Evolutionary conservation across 2,329 filamentous ascomycete species (phyloP).

Genomic region (Aspergillus clavatus): DNA sequence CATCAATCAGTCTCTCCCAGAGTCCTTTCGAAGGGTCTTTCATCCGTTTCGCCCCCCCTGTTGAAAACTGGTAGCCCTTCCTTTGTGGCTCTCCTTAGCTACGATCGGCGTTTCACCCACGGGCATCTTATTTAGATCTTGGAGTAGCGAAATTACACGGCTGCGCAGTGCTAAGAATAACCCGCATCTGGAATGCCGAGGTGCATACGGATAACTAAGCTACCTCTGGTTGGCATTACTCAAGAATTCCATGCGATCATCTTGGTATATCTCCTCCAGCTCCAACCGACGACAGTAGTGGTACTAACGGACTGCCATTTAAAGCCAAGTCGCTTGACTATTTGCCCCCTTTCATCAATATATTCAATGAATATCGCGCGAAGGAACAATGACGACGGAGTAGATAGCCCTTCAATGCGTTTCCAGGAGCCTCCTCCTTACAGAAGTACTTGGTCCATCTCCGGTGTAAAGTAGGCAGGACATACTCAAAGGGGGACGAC

Average conservation of each 20-base stretch:
- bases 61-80: slow-evolving; percentile 6
- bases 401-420: no score
- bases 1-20: not conserved
- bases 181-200: not conserved
- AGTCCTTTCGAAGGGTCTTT: not conserved
- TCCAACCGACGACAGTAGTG: no score
- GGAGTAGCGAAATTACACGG: not conserved
- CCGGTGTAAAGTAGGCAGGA: no score
- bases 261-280: no score
- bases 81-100: not conserved
- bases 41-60: not conserved
- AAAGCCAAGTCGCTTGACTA: no score
- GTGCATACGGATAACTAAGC: not conserved
- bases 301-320: no score
- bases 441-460: not conserved
- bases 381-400: no score
- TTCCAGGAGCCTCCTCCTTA: not conserved
- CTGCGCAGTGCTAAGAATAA: not conserved
- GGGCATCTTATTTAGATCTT: not conserved
- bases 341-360: no score
- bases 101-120: slow-evolving; percentile 10
- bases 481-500: not conserved
- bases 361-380: no score
- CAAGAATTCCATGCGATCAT: not conserved
- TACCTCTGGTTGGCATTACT: not conserved